Conservation (phyloP, 768 basidiomycete species). For the Psilocybe azurescens region DNA sequence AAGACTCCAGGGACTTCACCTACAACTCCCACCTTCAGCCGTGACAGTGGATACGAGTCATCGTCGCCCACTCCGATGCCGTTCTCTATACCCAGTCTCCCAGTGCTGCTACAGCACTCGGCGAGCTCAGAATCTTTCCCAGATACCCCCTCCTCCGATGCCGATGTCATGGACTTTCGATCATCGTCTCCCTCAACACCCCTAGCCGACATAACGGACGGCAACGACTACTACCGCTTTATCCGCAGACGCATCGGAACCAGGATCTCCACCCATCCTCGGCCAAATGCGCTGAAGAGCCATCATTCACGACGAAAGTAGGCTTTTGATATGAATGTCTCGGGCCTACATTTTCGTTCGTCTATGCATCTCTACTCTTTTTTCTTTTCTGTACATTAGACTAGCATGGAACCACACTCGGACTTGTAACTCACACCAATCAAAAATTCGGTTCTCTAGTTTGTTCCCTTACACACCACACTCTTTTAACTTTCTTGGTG, state of each 20-base stretch:
- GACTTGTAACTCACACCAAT: slow-evolving; percentile 24
- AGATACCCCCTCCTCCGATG: slow-evolving; percentile 42
- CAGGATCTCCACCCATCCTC: slow-evolving; percentile 49
- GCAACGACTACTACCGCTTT: slow-evolving; percentile 34
- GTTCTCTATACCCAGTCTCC: slow-evolving; percentile 69
- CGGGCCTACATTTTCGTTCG: slow-evolving; percentile 16
- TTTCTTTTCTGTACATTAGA: slow-evolving; percentile 22
- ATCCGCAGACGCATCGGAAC: slow-evolving; percentile 45
- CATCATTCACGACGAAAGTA: slow-evolving; percentile 36
- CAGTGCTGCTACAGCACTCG: slow-evolving; percentile 53
- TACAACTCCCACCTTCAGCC: slow-evolving; percentile 66
- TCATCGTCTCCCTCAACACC: slow-evolving; percentile 23
- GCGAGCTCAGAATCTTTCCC: slow-evolving; percentile 49
- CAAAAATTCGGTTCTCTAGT: slow-evolving; percentile 20
- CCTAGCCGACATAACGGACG: slow-evolving; percentile 34
- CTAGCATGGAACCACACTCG: slow-evolving; percentile 22
- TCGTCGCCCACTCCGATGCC: slow-evolving; percentile 47
- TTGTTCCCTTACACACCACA: slow-evolving; percentile 19
- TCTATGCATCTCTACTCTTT: slow-evolving; percentile 6
- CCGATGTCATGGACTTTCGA: slow-evolving; percentile 28
- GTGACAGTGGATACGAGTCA: slow-evolving; percentile 44
- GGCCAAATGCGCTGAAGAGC: slow-evolving; percentile 33
- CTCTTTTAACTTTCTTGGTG: slow-evolving; percentile 22
- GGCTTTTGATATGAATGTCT: slow-evolving; percentile 27
- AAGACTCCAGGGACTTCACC: slow-evolving; percentile 80